These are phyloP conservation scores for Sclerotiophoma versabilis DNA, from an alignment of 2,329 filamentous ascomycete species.

Conservation along the genomic window DNA sequence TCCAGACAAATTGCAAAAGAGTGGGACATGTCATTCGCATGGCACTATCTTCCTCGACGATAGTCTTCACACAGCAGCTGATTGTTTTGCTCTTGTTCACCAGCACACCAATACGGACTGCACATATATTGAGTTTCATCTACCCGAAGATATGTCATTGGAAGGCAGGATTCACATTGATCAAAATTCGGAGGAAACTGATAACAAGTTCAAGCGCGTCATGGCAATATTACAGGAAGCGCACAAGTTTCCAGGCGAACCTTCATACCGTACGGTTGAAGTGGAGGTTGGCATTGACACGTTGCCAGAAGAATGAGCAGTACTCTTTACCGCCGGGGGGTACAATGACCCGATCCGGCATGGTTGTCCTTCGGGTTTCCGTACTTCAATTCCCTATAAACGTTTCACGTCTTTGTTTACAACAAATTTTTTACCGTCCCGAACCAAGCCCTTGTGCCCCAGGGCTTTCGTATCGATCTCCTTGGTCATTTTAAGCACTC, in stretches of 20 bases:
- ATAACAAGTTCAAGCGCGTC: slow-evolving; percentile 4
- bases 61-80: background rate
- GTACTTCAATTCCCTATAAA: background rate
- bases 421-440: background rate
- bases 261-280: slow-evolving; percentile 16
- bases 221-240: slow-evolving; percentile 14
- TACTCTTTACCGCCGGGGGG: too few relatives aligned
- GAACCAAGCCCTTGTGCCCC: background rate
- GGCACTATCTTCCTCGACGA: slow-evolving; percentile 4
- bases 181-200: background rate
- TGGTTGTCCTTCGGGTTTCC: background rate
- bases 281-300: slow-evolving; percentile 11
- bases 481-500: background rate
- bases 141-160: slow-evolving; percentile 24
- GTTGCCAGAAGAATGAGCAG: background rate
- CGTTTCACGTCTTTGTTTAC: background rate
- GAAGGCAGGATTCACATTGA: slow-evolving; percentile 14
- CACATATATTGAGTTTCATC: slow-evolving; percentile 20
- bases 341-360: too few relatives aligned
- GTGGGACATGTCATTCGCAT: background rate
- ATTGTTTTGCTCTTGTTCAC: slow-evolving; percentile 17
- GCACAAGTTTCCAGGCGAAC: slow-evolving; percentile 13
- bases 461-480: background rate
- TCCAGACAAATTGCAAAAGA: background rate
- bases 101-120: slow-evolving; percentile 9